Evolutionary conservation across 768 basidiomycete genomes (phyloP), one percentile per base, ranked within the genome.

Genomic region (Boletus fagicola): DNA sequence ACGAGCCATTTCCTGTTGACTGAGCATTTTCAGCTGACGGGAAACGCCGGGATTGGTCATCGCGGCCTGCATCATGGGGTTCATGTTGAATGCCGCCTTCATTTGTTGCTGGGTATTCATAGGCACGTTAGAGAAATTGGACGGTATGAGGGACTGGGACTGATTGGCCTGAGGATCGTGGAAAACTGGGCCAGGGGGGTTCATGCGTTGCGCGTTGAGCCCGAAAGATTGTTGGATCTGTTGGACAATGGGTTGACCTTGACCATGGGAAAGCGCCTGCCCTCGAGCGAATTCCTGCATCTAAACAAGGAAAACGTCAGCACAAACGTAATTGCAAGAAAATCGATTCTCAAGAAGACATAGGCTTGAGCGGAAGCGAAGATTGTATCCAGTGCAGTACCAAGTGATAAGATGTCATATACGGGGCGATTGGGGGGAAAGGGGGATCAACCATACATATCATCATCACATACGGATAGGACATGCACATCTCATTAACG

Each of bases 281-380:
- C 64, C 75, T 59, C 79, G 73, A 55, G 78, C 59, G 51, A 80
- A 68, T 57, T 81, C 78, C 58, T 76, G 72, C 74, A 82, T 78
- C 76, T 79, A 64, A 57, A 65, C 57, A 51, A 61, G 58, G 49
- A 57, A 65, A 59, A 62, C 30, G 64, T 73, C 56, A 74, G 65
- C 20, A 48, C 31, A 55, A 51, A 54, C 56, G 57, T 62, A 63
- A 65, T 64, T 46, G 44, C 45, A 50, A 49, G 59, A 47, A 50
- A 53, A 42, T 43, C 39, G 31, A 38, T 35, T 53, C 56, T 35
- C 33, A 36, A 40, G 56, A 40, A 56, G 60, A 47, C 31, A 55
- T 59, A 26, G 49, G 40, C 50, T 56, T 35, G 45, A 26, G 47
- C 49, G 53, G 52, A 53, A 48, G 35, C 12, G 38, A 52, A 31